phyloP scores from a whole-genome alignment of 768 basidiomycete genomes.

The Naganishia antarctica region DNA sequence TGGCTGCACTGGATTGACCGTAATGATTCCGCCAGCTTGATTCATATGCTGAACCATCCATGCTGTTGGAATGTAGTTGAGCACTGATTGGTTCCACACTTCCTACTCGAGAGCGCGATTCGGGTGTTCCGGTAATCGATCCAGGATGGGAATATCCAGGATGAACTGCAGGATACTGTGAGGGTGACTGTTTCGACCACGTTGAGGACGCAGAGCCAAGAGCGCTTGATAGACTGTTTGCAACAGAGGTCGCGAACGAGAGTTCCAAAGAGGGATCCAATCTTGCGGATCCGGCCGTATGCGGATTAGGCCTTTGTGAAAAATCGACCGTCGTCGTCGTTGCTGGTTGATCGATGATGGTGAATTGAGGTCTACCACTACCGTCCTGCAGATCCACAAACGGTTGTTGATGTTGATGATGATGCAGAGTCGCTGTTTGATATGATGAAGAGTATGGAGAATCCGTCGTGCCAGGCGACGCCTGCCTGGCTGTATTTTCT shows the following conservation, averaged over 20 bases:
- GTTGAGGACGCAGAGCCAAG: slow-evolving; percentile 18
- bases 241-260: slow-evolving; percentile 1
- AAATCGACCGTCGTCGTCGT: neutral
- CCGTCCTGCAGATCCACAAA: slow-evolving; percentile 7
- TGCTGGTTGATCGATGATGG: neutral
- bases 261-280: neutral
- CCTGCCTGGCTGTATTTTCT: slow-evolving; percentile 9
- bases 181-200: slow-evolving; percentile 3
- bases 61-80: neutral
- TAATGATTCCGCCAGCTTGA: slow-evolving; percentile 20
- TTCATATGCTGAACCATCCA: slow-evolving; percentile 17
- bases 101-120: slow-evolving; percentile 9
- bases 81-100: slow-evolving; percentile 7
- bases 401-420: neutral
- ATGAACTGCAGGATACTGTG: neutral
- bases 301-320: neutral
- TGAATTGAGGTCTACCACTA: neutral
- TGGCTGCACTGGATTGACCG: neutral
- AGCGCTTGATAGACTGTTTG: neutral
- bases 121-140: slow-evolving; percentile 6
- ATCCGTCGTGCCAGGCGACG: slow-evolving; percentile 18
- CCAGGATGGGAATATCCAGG: slow-evolving; percentile 17
- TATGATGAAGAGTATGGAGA: slow-evolving; percentile 1
- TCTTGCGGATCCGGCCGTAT: slow-evolving; percentile 9
- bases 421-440: slow-evolving; percentile 2